Evolutionary conservation across 768 basidiomycete genomes (phyloP).

Genomic region (Serendipita sp.): DNA sequence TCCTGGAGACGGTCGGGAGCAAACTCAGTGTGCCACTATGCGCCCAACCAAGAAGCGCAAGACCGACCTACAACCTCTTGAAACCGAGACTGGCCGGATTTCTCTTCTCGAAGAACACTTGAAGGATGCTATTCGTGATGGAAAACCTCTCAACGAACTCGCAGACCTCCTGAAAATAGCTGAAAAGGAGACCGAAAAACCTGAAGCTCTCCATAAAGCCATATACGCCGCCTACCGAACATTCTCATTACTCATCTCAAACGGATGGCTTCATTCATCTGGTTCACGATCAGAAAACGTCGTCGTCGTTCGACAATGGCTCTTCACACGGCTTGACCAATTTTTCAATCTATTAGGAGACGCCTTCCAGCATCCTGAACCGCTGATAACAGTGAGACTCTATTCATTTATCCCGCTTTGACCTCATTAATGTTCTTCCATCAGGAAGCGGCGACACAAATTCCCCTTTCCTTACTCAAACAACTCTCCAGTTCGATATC

Average conservation of each 20-base stretch:
- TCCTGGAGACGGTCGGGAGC: background rate
- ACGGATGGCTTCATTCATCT: constrained; percentile 31
- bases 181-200: constrained; percentile 26
- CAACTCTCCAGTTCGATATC: constrained; percentile 48
- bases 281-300: constrained; percentile 40
- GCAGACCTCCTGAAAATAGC: constrained; percentile 57
- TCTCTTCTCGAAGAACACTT: constrained; percentile 41
- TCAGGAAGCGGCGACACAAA: constrained; percentile 56
- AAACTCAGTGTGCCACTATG: background rate
- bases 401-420: constrained; percentile 1
- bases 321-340: constrained; percentile 54
- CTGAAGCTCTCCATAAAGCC: constrained; percentile 50
- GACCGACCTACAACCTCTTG: background rate
- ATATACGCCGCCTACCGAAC: constrained; percentile 72
- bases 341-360: constrained; percentile 57
- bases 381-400: background rate
- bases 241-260: constrained; percentile 52
- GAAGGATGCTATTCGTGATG: constrained; percentile 33
- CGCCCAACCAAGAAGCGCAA: background rate
- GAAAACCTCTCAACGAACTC: constrained; percentile 58
- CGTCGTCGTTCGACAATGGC: constrained; percentile 55
- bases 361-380: constrained; percentile 61
- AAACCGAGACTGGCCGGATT: constrained; percentile 17
- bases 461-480: constrained; percentile 60
- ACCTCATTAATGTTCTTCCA: constrained; percentile 1